Evolutionary conservation across 1,284 basidiomycete genomes (phyloP), one percentile per base, ranked within the genome.

Genomic region (Microbotryum lychnidis-dioicae): DNA sequence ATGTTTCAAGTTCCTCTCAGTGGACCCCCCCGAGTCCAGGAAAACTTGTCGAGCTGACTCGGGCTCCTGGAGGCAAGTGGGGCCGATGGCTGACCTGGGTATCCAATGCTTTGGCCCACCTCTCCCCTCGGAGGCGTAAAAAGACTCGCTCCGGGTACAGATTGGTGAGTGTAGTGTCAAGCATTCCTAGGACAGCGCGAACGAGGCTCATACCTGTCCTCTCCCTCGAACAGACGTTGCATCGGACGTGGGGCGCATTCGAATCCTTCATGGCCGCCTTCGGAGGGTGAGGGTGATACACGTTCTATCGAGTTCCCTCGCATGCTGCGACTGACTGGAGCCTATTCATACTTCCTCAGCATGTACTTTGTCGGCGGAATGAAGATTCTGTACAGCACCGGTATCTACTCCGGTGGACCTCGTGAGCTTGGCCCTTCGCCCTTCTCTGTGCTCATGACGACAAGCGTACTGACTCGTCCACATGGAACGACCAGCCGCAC

Each of bases 181-280:
- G 37, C 37, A 18, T 14, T 31, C 31, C 37, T 16, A 18, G 37
- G 37, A 18, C 37, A 9, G 16, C 6, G 37, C 37, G 37, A 42
- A 42, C 14, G 37, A 42, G 37, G 37, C 37, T 42, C 37, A 42
- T 18, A 12, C 12, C 37, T 42, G 37, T 42, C 37, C 14, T 42
- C 14, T 18, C 37, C 16, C 14, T 42, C 14, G 29, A 23, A 48
- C 70, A 89, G 87, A 82, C 86, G 82, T 80, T 90, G 50, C 87
- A 90, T 73, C 86, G 87, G 61, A 82, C 79, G 60, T 90, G 87
- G 87, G 79, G 84, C 71, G 77, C 86, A 45, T 71, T 87, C 49
- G 88, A 90, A 75, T 89, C 81, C 72, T 90, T 90, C 72, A 85
- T 85, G 2, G 87, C 87, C 1, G 88, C 87, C 68, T 91, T 91